Evolutionary conservation across 2,329 filamentous ascomycete species (phyloP).

Genomic region (Akanthomyces uredinophilus): DNA sequence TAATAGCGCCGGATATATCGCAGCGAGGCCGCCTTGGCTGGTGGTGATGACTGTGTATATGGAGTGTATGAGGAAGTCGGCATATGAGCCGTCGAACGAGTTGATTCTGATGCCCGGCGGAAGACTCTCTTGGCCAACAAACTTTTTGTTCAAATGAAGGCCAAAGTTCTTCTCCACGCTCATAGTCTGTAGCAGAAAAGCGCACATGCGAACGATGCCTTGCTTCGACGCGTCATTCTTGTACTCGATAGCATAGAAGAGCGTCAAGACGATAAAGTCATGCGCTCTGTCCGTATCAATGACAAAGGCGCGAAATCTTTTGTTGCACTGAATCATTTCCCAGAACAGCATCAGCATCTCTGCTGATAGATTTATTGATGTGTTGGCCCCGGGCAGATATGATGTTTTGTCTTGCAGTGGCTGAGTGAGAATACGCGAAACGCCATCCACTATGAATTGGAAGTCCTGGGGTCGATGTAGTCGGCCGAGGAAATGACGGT

Average conservation of each 20-base stretch:
- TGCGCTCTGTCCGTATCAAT: conserved; percentile 91
- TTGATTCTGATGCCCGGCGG: conserved; percentile 75
- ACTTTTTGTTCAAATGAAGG: conserved; percentile 80
- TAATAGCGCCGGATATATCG: conserved; percentile 85
- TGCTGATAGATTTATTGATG: conserved; percentile 77
- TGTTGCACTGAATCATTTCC: conserved; percentile 97
- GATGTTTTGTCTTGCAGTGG: conserved; percentile 84
- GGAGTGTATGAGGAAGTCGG: conserved; percentile 91
- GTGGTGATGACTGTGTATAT: conserved; percentile 88
- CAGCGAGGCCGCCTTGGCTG: conserved; percentile 83
- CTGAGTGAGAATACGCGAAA: conserved; percentile 87
- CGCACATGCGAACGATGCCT: conserved; percentile 91
- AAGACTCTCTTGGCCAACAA: conserved; percentile 83
- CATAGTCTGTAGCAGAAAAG: conserved; percentile 92
- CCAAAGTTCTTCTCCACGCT: conserved; percentile 92
- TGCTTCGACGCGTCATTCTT: conserved; percentile 82
- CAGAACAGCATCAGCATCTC: conserved; percentile 97
- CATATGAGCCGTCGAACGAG: conserved; percentile 84
- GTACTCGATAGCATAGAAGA: conserved; percentile 91
- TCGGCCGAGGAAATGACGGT: conserved; percentile 85
- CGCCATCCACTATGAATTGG: conserved; percentile 92
- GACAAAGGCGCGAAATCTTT: conserved; percentile 91
- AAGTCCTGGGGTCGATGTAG: conserved; percentile 94
- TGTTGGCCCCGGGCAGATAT: conserved; percentile 80
- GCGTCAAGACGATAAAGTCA: conserved; percentile 82